Evolutionary conservation across 1,284 basidiomycete species (phyloP).

Genomic region (Boletellus sp.): DNA sequence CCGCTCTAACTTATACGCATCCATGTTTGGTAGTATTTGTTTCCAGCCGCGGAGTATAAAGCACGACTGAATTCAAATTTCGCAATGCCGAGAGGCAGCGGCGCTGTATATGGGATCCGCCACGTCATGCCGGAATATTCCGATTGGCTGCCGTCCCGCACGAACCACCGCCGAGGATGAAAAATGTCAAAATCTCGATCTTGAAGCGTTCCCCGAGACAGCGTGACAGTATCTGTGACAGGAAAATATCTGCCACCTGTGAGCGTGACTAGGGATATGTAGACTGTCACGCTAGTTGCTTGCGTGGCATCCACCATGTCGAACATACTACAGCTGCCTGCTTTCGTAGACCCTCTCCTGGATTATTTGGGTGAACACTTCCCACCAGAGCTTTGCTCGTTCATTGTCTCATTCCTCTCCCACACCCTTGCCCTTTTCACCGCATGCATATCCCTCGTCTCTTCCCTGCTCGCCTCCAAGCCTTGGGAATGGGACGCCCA

Average conservation of each 20-base stretch:
- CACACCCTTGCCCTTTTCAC: slow-evolving; percentile 50
- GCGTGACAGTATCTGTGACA: slow-evolving; percentile 19
- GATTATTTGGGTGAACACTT: slow-evolving; percentile 52
- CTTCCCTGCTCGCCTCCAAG: slow-evolving; percentile 45
- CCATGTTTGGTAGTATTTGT: slow-evolving; percentile 29
- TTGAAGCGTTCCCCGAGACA: not conserved
- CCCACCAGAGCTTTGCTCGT: slow-evolving; percentile 52
- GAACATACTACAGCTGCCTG: slow-evolving; percentile 26
- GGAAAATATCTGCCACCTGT: slow-evolving; percentile 4
- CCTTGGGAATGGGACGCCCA: slow-evolving; percentile 64
- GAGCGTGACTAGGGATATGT: slow-evolving; percentile 15
- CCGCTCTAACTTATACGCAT: slow-evolving; percentile 33
- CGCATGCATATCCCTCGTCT: slow-evolving; percentile 46
- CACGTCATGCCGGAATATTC: slow-evolving; percentile 17
- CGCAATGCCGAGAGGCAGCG: slow-evolving; percentile 16
- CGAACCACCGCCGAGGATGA: slow-evolving; percentile 5
- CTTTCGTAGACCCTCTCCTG: slow-evolving; percentile 50
- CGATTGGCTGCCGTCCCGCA: slow-evolving; percentile 26
- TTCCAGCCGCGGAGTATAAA: slow-evolving; percentile 21
- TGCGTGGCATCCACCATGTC: slow-evolving; percentile 28
- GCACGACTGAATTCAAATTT: slow-evolving; percentile 16
- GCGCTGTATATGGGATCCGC: slow-evolving; percentile 3
- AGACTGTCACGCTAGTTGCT: slow-evolving; percentile 16
- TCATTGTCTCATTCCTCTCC: slow-evolving; percentile 50
- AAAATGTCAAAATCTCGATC: slow-evolving; percentile 7